These are phyloP conservation scores for Aspergillus carbonarius DNA, from an alignment of 2,329 filamentous ascomycete species.

Conservation along the genomic window DNA sequence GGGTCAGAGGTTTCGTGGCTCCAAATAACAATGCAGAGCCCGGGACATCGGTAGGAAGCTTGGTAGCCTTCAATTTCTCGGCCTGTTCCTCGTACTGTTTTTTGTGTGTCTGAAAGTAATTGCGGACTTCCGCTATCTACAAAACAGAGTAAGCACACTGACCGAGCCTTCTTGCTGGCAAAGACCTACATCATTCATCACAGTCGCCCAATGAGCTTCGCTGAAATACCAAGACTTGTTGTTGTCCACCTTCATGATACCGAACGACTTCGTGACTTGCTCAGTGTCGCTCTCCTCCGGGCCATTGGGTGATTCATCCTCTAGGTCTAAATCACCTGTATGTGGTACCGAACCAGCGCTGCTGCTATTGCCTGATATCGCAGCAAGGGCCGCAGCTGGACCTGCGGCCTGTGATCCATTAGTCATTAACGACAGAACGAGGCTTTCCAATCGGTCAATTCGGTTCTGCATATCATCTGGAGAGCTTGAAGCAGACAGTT, in stretches of 20 bases:
- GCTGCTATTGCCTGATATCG: constrained; percentile 46
- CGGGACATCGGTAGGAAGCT: constrained; percentile 53
- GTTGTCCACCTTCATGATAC: constrained; percentile 80
- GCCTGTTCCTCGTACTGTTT: constrained; percentile 84
- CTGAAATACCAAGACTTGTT: constrained; percentile 77
- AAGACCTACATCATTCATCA: constrained; percentile 64
- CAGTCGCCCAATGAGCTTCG: constrained; percentile 78
- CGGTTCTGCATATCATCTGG: constrained; percentile 98
- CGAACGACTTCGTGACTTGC: constrained; percentile 69
- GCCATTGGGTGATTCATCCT: constrained; percentile 60
- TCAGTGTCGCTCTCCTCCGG: constrained; percentile 67
- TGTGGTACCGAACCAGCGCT: constrained; percentile 40
- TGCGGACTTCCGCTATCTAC: constrained; percentile 86
- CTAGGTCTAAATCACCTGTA: constrained; percentile 40
- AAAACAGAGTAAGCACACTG: constrained; percentile 6
- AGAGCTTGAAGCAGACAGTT: constrained; percentile 58
- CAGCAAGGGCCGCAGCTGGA: constrained; percentile 59
- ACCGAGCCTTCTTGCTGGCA: neutral
- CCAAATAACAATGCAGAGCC: constrained; percentile 79
- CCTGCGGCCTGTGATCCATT: constrained; percentile 68
- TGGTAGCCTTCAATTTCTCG: constrained; percentile 70
- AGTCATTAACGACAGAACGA: constrained; percentile 93
- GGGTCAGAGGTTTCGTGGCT: constrained; percentile 65
- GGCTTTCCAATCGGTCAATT: constrained; percentile 88
- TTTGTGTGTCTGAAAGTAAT: constrained; percentile 81